Conservation (phyloP, 2,329 filamentous ascomycete genomes). For the Phoma sp. region DNA sequence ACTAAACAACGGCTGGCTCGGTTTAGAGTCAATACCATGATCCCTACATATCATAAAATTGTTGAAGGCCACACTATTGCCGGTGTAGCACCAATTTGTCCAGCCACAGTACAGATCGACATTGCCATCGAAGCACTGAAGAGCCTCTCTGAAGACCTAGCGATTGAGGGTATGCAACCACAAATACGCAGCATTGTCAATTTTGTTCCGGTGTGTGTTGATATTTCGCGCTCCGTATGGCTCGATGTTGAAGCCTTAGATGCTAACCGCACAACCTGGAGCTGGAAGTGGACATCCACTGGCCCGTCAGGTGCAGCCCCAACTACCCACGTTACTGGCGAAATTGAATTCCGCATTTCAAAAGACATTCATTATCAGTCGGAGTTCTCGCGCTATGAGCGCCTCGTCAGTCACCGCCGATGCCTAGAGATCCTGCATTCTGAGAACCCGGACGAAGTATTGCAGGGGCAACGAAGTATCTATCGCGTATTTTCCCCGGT, state of each 20-base stretch:
- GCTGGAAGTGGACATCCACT: slow-evolving; percentile 35
- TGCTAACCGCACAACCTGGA: slow-evolving; percentile 30
- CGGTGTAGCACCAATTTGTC: slow-evolving; percentile 49
- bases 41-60: slow-evolving; percentile 44
- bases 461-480: slow-evolving; percentile 46
- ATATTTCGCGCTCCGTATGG: slow-evolving; percentile 38
- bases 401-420: slow-evolving; percentile 39
- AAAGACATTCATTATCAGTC: slow-evolving; percentile 20
- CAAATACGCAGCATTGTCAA: slow-evolving; percentile 13
- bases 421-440: slow-evolving; percentile 39
- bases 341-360: slow-evolving; percentile 28
- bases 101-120: slow-evolving; percentile 51
- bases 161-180: background rate
- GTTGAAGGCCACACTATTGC: slow-evolving; percentile 52
- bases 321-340: slow-evolving; percentile 33
- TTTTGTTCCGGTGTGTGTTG: slow-evolving; percentile 30
- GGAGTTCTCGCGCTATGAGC: slow-evolving; percentile 40
- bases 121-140: slow-evolving; percentile 43
- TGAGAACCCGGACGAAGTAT: slow-evolving; percentile 38
- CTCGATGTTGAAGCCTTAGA: slow-evolving; percentile 36
- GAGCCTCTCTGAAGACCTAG: slow-evolving; percentile 38
- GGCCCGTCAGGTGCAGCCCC: slow-evolving; percentile 8
- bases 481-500: slow-evolving; percentile 50
- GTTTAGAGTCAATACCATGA: slow-evolving; percentile 55
- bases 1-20: slow-evolving; percentile 26